Evolutionary conservation across 179 eudicot genomes (phyloP), one percentile per base, ranked within the genome.

Genomic region (Gypsophila paniculata): DNA sequence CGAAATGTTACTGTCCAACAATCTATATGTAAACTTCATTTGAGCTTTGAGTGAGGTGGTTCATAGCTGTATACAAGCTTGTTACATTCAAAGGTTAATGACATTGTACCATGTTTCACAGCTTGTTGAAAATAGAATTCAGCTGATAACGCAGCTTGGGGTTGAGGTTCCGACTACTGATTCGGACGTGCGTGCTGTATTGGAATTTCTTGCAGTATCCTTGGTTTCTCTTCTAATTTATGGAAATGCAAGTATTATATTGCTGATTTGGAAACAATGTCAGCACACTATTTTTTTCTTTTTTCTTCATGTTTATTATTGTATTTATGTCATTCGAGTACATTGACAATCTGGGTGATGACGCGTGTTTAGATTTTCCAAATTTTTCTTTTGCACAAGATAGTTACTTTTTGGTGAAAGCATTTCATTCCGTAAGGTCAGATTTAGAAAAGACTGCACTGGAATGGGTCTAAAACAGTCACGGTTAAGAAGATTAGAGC

Each of bases 61-160:
- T 53, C 53, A 17, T 13, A 10, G 55, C 49, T 54, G 25, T 26
- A 6, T 19, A 51, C 53, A 42, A n/a, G 51, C 46, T 48, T 60
- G 12, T 61, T 68, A 19, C 5, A 29, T 13, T 25, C 8, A 61
- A 62, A 8, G 3, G 25, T 38, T 62, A 42, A 6, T 72, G 23
- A 46, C 51, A 60, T 44, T 26, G 34, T 25, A 42, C 25, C 18
- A 8, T 76, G 23, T 11, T 9, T 73, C 11, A 22, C 88, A 94
- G 99, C 90, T 90, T 82, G 95, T 94, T 73, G 96, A 94, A 81
- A 80, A 71, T 71, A 96, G 97, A 34, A 82, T 90, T 72, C 85
- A 88, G 74, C 91, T 88, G 76, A 86, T 94, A 64, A 49, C 63
- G 17, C 80, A 86, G 79, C 82, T 94, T 76, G 83, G 67, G 75